Evolutionary conservation across 306 rosid species (phyloP).

Genomic region (Malus domestica): ASM211411v1 NC_041793.1:4043001-4043500

Average conservation of each 20-base stretch:
- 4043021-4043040: neutral
- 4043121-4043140: neutral
- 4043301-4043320: neutral
- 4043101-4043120: conserved; percentile 2
- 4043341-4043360: neutral
- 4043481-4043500: no score
- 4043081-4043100: neutral
- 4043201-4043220: neutral
- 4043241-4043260: neutral
- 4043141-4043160: neutral
- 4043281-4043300: neutral
- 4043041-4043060: neutral
- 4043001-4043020: neutral
- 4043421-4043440: neutral
- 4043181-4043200: neutral
- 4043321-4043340: neutral
- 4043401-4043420: neutral
- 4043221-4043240: neutral
- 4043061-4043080: neutral
- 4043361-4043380: neutral
- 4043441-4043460: conserved; percentile 4
- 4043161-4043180: neutral
- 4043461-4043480: no score
- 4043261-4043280: neutral
- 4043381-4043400: neutral